A percentile compares a stretch with the other conserved stretches of the same genome.
These are phyloP conservation scores for Kazachstania bromeliacearum DNA, from an alignment of 805 yeast species.

Conservation along the genomic window DNA sequence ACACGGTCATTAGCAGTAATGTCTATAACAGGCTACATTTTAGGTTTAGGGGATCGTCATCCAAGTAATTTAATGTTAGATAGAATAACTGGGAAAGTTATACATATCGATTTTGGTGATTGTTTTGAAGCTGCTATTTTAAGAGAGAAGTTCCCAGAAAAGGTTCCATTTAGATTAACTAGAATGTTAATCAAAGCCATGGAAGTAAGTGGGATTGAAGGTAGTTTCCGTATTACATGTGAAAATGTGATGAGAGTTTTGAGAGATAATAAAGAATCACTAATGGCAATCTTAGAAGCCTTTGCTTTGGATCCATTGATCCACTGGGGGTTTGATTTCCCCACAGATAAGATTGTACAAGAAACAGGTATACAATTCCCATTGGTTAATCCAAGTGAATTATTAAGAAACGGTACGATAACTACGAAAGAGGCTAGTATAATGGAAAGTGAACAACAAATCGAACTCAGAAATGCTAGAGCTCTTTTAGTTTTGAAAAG, in stretches of 20 bases:
- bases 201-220: slow-evolving; percentile 98
- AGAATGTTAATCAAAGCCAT: slow-evolving; percentile 95
- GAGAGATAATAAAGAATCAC: slow-evolving; percentile 85
- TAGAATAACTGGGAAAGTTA: slow-evolving; percentile 84
- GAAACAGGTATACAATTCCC: slow-evolving; percentile 57
- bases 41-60: slow-evolving; percentile 94
- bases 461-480: slow-evolving; percentile 73
- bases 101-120: slow-evolving; percentile 96
- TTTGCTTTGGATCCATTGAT: slow-evolving; percentile 97
- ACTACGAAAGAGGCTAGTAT: slow-evolving; percentile 67
- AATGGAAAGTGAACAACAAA: slow-evolving; percentile 58
- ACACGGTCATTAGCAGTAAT: slow-evolving; percentile 92
- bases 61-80: slow-evolving; percentile 95
- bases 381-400: slow-evolving; percentile 57
- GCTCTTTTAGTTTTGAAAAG: slow-evolving; percentile 83
- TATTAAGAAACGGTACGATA: slow-evolving; percentile 62
- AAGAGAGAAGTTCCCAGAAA: slow-evolving; percentile 93
- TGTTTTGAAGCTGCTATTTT: slow-evolving; percentile 96
- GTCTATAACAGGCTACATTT: slow-evolving; percentile 96
- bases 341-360: slow-evolving; percentile 66
- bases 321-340: slow-evolving; percentile 96
- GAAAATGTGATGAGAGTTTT: slow-evolving; percentile 93
- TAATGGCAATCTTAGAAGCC: slow-evolving; percentile 95
- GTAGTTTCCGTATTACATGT: slow-evolving; percentile 89
- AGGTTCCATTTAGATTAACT: slow-evolving; percentile 91